Base-by-base conservation (phyloP, 2,329 filamentous ascomycete species). In the Proliferodiscus dingleyae region DNA sequence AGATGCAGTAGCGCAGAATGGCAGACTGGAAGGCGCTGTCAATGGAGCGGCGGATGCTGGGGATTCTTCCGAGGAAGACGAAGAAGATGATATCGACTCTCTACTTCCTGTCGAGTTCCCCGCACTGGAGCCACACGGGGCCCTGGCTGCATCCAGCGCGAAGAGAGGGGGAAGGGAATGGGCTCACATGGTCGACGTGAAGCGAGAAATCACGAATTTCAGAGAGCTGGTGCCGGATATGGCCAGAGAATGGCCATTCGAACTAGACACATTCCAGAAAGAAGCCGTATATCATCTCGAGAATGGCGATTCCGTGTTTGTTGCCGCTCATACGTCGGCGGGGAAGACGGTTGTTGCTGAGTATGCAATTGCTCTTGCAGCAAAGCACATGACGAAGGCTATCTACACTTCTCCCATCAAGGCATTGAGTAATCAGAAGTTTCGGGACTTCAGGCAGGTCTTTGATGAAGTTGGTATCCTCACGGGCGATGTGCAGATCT, bases 381-480 rank as follows among this genome's bases (percentile, higher is more conserved):
- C 89, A n/a, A 94, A 91, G 63, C 93, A 98, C 64, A 97, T 97
- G 91, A 98, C 93, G 7, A 98, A 98, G 66, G 91, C 93, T 18
- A 98, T 98, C 53, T 98, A 98, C 65, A 98, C 93, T 0, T 97
- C 93, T 0, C 93, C 93, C 0, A 98, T 98, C 72, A 98, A 98
- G 66, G 93, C 93, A 2, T 72, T 98, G 46, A 97, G 93, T 68
- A 98, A 98, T 63, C 93, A 98, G 63, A 98, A 98, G 66, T 98
- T 97, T 67, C 81, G 93, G 53, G 93, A 98, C 64, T 98, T 98
- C 64, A 80, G 89, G 46, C 78, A 83, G 45, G 82, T 80, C 0
- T 98, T 98, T 60, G 89, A 95, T 49, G 93, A 98, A 66, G 93
- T 98, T 15, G 93, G 93, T 13, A 97, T 98, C 53, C 69, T 98